phyloP scores from a whole-genome alignment of 2,329 filamentous ascomycete species.

The Colletotrichum tanaceti region DNA sequence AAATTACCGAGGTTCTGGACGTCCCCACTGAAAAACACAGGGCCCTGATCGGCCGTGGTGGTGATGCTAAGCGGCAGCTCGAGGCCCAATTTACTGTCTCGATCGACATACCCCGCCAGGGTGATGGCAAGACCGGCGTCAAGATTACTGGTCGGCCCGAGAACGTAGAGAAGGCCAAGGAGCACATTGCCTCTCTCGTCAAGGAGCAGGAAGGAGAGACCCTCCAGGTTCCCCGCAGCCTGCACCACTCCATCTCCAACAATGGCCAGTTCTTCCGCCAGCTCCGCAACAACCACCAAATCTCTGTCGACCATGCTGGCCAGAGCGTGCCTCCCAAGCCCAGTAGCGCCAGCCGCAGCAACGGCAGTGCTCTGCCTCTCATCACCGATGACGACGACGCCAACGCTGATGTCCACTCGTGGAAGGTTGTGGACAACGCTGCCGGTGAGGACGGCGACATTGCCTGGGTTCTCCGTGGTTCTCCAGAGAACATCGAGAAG shows the following conservation, averaged over 20 bases:
- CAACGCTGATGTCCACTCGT: slow-evolving; percentile 77
- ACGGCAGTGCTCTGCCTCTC: slow-evolving; percentile 78
- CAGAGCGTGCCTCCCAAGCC: slow-evolving; percentile 80
- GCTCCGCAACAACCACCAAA: slow-evolving; percentile 84
- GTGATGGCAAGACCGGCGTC: slow-evolving; percentile 83
- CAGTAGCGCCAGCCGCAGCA: slow-evolving; percentile 64
- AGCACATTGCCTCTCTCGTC: slow-evolving; percentile 80
- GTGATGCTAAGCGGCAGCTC: slow-evolving; percentile 85
- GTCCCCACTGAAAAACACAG: slow-evolving; percentile 92
- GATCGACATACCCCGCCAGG: slow-evolving; percentile 92
- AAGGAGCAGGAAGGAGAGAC: slow-evolving; percentile 92
- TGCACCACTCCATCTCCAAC: slow-evolving; percentile 88
- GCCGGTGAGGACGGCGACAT: slow-evolving; percentile 77
- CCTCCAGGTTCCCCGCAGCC: slow-evolving; percentile 81
- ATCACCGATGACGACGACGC: slow-evolving; percentile 87
- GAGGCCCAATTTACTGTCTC: slow-evolving; percentile 88
- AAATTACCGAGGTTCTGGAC: slow-evolving; percentile 81
- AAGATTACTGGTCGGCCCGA: slow-evolving; percentile 84
- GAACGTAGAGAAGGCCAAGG: slow-evolving; percentile 86
- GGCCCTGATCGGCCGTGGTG: slow-evolving; percentile 89
- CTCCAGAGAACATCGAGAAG: slow-evolving; percentile 81
- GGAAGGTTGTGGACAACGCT: slow-evolving; percentile 78
- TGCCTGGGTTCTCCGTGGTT: slow-evolving; percentile 89
- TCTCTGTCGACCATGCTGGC: slow-evolving; percentile 92
- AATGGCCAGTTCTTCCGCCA: slow-evolving; percentile 94